Evolutionary conservation across 2,329 filamentous ascomycete genomes (phyloP).

Genomic region (Cryphonectria naterciae): DNA sequence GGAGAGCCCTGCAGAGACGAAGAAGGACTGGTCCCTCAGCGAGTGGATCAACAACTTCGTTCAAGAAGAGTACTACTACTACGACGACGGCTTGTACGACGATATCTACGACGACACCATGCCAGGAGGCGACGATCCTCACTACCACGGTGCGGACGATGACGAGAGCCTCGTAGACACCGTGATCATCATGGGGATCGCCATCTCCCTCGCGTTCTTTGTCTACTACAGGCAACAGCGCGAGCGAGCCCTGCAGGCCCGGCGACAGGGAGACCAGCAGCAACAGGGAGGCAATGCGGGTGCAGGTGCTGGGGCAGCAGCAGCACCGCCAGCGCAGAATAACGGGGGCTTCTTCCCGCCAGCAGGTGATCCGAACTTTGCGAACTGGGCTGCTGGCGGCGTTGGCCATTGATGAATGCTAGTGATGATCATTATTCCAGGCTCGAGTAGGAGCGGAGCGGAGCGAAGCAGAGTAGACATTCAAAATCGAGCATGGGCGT

Average conservation of each 20-base stretch:
- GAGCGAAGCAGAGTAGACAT: conserved; percentile 1
- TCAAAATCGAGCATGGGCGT: conserved; percentile 18
- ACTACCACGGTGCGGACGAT: conserved; percentile 59
- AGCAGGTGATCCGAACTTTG: conserved; percentile 68
- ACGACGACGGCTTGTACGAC: conserved; percentile 62
- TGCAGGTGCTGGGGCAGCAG: conserved; percentile 10
- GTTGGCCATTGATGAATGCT: conserved; percentile 58
- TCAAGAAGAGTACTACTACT: conserved; percentile 65
- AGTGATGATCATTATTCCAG: conserved; percentile 30
- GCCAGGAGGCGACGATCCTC: conserved; percentile 60
- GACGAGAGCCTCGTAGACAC: conserved; percentile 85
- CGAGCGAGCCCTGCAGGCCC: conserved; percentile 56
- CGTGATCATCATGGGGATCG: conserved; percentile 78
- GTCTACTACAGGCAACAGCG: conserved; percentile 80
- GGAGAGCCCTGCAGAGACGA: conserved; percentile 54
- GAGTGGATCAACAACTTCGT: conserved; percentile 91
- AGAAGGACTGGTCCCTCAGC: conserved; percentile 74
- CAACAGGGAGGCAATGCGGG: conserved; percentile 25
- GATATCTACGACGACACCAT: conserved; percentile 60
- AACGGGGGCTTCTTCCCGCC: conserved; percentile 48
- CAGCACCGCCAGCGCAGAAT: conserved; percentile 27
- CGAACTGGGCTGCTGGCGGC: conserved; percentile 66
- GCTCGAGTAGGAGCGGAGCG: neutral
- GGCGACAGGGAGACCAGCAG: conserved; percentile 35
- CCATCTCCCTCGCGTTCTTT: conserved; percentile 73